A percentile compares a stretch with the other conserved stretches of the same genome.
Conservation (phyloP, 805 yeast genomes). For the Candida schatavii region DNA sequence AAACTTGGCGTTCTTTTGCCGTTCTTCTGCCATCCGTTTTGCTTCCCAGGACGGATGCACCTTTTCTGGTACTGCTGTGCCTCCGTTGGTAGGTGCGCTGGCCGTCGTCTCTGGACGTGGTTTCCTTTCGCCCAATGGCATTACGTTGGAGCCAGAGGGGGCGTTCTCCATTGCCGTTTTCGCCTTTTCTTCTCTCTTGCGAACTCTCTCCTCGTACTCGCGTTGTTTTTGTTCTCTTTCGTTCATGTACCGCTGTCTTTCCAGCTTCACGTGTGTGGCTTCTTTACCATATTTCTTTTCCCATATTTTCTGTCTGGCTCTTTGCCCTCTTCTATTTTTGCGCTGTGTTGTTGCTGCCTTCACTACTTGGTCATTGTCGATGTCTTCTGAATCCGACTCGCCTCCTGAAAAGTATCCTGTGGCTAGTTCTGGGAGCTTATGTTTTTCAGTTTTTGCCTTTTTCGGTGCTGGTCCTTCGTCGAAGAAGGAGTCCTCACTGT, state of each 20-base stretch:
- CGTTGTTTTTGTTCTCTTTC: slow-evolving; percentile 58
- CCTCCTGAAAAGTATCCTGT: slow-evolving; percentile 86
- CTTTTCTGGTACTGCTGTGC: slow-evolving; percentile 7
- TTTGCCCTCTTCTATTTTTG: slow-evolving; percentile 92
- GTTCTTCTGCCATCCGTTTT: slow-evolving; percentile 68
- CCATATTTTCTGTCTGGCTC: slow-evolving; percentile 97
- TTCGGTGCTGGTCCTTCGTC: slow-evolving; percentile 20
- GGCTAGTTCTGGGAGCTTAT: slow-evolving; percentile 63
- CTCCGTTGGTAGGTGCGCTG: slow-evolving; percentile 7
- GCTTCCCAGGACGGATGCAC: slow-evolving; percentile 99
- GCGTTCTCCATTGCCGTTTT: slow-evolving; percentile 21
- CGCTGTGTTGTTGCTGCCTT: slow-evolving; percentile 54
- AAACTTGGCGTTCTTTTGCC: slow-evolving; percentile 62
- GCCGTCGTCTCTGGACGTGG: slow-evolving; percentile 6
- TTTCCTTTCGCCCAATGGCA: slow-evolving; percentile 38
- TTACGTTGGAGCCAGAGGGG: slow-evolving; percentile 39
- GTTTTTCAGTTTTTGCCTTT: slow-evolving; percentile 23
- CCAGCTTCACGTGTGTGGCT: slow-evolving; percentile 81
- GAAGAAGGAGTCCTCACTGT: slow-evolving; percentile 40
- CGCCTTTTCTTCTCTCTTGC: slow-evolving; percentile 60
- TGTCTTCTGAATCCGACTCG: slow-evolving; percentile 59
- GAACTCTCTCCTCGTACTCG: slow-evolving; percentile 72
- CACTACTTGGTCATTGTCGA: slow-evolving; percentile 47
- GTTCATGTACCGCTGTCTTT: slow-evolving; percentile 49
- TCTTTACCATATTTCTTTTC: slow-evolving; percentile 78